Evolutionary conservation across 2,329 filamentous ascomycete genomes (phyloP), one percentile per base, ranked within the genome.

Genomic region (Colletotrichum cordylinicola): DNA sequence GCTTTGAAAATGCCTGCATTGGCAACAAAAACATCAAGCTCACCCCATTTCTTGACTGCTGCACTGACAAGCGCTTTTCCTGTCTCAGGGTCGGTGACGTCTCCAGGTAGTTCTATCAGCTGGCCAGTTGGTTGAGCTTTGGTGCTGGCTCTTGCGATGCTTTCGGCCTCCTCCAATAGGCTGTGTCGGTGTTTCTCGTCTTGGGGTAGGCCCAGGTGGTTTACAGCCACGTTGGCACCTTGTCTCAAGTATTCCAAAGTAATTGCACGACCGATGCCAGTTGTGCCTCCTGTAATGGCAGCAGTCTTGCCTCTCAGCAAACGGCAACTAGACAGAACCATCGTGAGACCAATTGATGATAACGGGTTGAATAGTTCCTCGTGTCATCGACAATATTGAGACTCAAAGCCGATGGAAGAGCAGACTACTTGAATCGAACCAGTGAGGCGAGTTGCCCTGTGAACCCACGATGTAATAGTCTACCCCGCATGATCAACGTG

Each of bases 251-350:
- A 94, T 77, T 91, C 90, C n/a, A 94, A 85, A 13, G 91, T 91
- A 61, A 94, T 94, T 37, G 92, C 93, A 81, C 92, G 87, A 31
- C 93, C 93, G 77, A 94, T 94, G 31, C 92, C 92, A 5, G 92
- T 94, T 12, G 91, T 88, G 39, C 91, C 92, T 72, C 92, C 92
- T 3, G 93, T 94, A 75, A 94, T 92, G 78, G 91, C 91, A 78
- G 91, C 91, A 24, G 90, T 88, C 81, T 93, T 94, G 79, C 87
- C 88, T 70, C 83, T 77, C 61, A 93, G 88, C 78, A 93, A 43
- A 7, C 70, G 70, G 35, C 62, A 68, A 33, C 39, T 43, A 10
- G 73, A 33, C 24, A 60, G 35, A 33, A 60, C 29, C 70, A 76
- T 76, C 21, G 43, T 21, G n/a, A 52, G 0, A 13, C 13, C 12